These are phyloP conservation scores for Otatea glauca DNA, from an alignment of 176 grass and related monocot genomes.

Conservation along the genomic window DNA sequence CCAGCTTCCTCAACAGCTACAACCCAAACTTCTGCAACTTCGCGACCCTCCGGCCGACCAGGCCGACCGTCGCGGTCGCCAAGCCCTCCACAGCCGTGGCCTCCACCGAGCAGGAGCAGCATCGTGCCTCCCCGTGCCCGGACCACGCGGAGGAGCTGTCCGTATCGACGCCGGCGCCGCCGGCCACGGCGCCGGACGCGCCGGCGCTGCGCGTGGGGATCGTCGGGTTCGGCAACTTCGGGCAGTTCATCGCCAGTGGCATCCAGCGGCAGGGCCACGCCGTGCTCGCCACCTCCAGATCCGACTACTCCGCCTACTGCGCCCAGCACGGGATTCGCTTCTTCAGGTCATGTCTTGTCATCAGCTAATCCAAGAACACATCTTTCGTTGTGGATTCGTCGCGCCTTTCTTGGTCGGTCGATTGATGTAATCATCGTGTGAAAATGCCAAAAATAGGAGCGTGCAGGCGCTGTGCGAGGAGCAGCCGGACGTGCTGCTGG, in stretches of 20 bases:
- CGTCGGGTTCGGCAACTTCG: conserved; percentile 70
- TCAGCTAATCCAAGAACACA: background rate
- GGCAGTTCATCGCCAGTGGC: conserved; percentile 67
- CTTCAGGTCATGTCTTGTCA: conserved; percentile 44
- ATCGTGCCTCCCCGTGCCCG: background rate
- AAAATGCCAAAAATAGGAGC: conserved; percentile 34
- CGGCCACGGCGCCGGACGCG: background rate
- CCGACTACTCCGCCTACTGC: conserved; percentile 65
- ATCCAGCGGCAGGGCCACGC: conserved; percentile 60
- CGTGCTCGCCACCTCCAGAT: conserved; percentile 70
- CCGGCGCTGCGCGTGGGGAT: conserved; percentile 51
- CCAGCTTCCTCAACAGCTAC: conserved; percentile 1
- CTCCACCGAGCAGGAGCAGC: conserved; percentile 24
- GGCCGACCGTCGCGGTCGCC: background rate
- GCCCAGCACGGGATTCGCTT: conserved; percentile 47
- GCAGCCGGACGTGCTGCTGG: conserved; percentile 60
- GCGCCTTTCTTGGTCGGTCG: background rate
- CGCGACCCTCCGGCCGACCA: conserved; percentile 20
- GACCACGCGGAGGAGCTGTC: background rate
- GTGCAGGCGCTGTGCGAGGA: conserved; percentile 64
- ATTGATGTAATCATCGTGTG: background rate
- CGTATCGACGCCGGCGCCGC: background rate
- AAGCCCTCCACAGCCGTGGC: background rate
- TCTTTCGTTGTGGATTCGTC: background rate
- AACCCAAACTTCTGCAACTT: conserved; percentile 49